Percentiles rank a stretch among this genome's conserved stretches.
Conservation (phyloP, 2,329 filamentous ascomycete genomes). For the Calonectria pauciramosa region DNA sequence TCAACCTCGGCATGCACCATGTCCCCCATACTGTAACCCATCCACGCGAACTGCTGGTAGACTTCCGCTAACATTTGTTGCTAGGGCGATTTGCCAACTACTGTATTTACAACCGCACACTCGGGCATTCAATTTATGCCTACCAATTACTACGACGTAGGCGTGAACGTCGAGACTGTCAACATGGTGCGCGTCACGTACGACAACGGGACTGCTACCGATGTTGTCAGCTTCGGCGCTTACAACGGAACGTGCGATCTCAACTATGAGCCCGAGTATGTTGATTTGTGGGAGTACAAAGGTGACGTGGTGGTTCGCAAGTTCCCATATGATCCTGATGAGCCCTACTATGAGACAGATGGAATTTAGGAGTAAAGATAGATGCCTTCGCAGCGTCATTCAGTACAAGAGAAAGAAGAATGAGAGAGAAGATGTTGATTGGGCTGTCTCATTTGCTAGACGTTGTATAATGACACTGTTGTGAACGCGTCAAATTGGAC, state of each 20-base stretch:
- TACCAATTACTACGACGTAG: slow-evolving; percentile 55
- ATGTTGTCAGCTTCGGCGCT: slow-evolving; percentile 52
- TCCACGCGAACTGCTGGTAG: neutral
- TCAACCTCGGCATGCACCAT: slow-evolving; percentile 66
- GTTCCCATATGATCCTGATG: slow-evolving; percentile 16
- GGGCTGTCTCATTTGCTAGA: neutral
- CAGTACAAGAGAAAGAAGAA: neutral
- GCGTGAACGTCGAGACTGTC: slow-evolving; percentile 43
- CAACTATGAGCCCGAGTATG: slow-evolving; percentile 42
- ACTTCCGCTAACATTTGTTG: neutral
- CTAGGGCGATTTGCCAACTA: slow-evolving; percentile 24
- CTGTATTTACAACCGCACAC: slow-evolving; percentile 20
- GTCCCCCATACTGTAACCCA: slow-evolving; percentile 29
- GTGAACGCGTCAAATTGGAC: neutral
- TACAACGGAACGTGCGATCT: slow-evolving; percentile 45
- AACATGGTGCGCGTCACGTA: slow-evolving; percentile 54
- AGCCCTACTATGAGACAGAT: slow-evolving; percentile 19
- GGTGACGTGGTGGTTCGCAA: slow-evolving; percentile 40
- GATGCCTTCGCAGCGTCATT: neutral
- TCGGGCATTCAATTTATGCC: slow-evolving; percentile 26
- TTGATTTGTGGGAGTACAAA: slow-evolving; percentile 53
- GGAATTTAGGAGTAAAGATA: neutral
- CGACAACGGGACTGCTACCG: slow-evolving; percentile 47
- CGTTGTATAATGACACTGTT: neutral
- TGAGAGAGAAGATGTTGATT: neutral